These are phyloP conservation scores for Chalara sp. DNA, from an alignment of 2,329 filamentous ascomycete species.

Conservation along the genomic window DNA sequence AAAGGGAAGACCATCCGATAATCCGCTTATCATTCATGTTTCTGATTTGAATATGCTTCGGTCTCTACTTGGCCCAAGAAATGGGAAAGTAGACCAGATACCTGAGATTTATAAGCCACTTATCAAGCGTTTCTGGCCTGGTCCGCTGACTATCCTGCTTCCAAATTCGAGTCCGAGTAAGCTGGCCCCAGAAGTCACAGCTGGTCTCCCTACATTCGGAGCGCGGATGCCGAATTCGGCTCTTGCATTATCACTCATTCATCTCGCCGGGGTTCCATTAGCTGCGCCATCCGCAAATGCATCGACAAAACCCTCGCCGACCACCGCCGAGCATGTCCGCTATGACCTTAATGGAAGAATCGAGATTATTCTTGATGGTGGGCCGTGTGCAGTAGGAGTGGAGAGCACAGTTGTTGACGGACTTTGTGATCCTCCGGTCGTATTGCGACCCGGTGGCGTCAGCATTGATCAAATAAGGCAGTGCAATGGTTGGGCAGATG, in stretches of 20 bases:
- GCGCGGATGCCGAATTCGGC: conserved; percentile 81
- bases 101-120: conserved; percentile 58
- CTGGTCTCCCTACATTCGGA: conserved; percentile 77
- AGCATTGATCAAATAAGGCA: conserved; percentile 70
- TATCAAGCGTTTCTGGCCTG: conserved; percentile 85
- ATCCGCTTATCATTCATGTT: conserved; percentile 91
- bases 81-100: conserved; percentile 18
- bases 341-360: conserved; percentile 81
- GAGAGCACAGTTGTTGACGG: conserved; percentile 97
- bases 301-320: conserved; percentile 87
- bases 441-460: conserved; percentile 82
- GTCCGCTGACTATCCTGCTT: conserved; percentile 84
- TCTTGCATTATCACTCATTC: conserved; percentile 83
- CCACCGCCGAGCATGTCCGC: conserved; percentile 79
- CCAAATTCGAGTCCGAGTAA: conserved; percentile 63
- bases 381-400: conserved; percentile 78
- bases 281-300: conserved; percentile 93
- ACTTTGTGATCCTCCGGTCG: conserved; percentile 68
- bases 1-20: conserved; percentile 87
- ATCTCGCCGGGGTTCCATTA: conserved; percentile 68
- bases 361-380: conserved; percentile 82
- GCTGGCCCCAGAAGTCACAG: conserved; percentile 87
- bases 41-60: conserved; percentile 52
- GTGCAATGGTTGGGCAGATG: conserved; percentile 75
- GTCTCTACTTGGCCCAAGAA: conserved; percentile 12